Evolutionary conservation across 2,329 filamentous ascomycete genomes (phyloP), one percentile per base, ranked within the genome.

Genomic region (Alternaria sp.): DNA sequence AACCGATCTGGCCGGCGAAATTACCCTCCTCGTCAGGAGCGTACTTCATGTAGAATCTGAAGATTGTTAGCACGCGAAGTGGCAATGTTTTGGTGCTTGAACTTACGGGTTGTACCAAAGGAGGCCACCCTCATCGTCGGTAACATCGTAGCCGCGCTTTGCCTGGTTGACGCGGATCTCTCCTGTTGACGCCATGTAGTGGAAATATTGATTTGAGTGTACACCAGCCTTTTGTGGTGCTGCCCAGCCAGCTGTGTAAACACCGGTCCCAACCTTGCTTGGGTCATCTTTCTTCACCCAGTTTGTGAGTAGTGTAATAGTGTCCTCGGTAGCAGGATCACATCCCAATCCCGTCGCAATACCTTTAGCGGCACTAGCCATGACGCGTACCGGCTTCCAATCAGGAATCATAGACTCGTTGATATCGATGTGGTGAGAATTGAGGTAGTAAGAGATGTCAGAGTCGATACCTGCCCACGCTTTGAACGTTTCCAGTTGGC

Each of bases 121-220:
- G 63, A 97, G 80, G 11, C 86, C 86, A 48, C 79, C 76, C 44
- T 87, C 85, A 77, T 97, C 94, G 67, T 93, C 91, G n/a, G 94
- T 93, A 11, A 97, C 91, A 74, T 97, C 93, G 81, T 97, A 97
- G 49, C 94, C 94, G 56, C 94, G 88, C 85, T 97, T 96, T 45
- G 93, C 94, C 82, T 97, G 94, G 82, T 97, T 92, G 72, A 97
- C 87, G 62, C 92, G 88, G 71, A 97, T 89, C 82, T 97, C 94
- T 66, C 94, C 94, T 58, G 90, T 87, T 62, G 87, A 86, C 3
- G 88, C 94, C 82, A 97, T 90, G 82, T 95, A 97, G 81, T 97
- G 94, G 84, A 97, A 97, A 82, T 97, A 95, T 82, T 97, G 94
- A 79, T 97, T 97, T 2, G 91, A 94, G 81, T 97, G 94, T n/a